Conservation (phyloP, 1,139 yeast genomes). For the Suhomyces yuchorum region DNA sequence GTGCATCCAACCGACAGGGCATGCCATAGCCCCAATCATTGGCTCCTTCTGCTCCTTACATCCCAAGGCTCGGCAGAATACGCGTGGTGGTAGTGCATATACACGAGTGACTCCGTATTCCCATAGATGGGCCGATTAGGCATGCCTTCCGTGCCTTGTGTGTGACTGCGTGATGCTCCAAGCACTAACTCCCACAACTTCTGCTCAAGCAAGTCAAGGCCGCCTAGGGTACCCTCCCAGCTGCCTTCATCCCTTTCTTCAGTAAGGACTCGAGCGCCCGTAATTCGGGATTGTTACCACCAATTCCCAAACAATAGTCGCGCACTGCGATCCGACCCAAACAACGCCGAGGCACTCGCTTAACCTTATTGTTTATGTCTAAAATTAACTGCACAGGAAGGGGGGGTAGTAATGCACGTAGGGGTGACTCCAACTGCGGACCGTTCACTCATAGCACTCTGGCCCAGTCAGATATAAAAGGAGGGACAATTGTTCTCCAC, state of each 20-base stretch:
- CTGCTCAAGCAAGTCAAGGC: too few relatives aligned
- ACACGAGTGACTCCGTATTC: neutral
- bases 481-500: neutral
- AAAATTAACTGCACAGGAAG: neutral
- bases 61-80: neutral
- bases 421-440: neutral
- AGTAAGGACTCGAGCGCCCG: too few relatives aligned
- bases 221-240: too few relatives aligned
- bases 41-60: too few relatives aligned
- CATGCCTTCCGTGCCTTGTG: neutral
- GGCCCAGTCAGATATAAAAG: neutral
- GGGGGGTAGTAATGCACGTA: neutral
- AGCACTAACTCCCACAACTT: too few relatives aligned
- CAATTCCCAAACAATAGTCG: neutral
- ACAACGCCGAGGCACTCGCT: conserved; percentile 7
- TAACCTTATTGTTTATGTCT: conserved; percentile 7
- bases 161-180: too few relatives aligned
- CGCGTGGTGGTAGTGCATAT: neutral
- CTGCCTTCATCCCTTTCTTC: too few relatives aligned
- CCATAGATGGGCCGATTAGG: neutral
- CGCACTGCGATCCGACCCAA: neutral
- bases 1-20: neutral
- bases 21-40: too few relatives aligned
- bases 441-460: neutral
- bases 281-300: neutral